phyloP scores from a whole-genome alignment of 148 eudicot species.

The Chenopodium suecicum region DNA sequence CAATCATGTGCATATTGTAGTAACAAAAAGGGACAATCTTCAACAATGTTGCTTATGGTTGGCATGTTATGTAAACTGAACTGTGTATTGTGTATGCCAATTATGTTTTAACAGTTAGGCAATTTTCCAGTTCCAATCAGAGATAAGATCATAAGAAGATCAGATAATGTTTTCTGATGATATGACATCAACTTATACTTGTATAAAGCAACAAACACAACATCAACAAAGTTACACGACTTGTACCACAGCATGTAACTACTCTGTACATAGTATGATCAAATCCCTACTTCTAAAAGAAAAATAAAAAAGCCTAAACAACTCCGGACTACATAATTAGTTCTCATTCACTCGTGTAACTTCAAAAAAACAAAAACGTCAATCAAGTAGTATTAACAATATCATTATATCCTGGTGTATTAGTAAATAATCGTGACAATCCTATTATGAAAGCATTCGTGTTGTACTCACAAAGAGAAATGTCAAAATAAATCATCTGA shows the following conservation, averaged over 20 bases:
- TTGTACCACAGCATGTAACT: background rate
- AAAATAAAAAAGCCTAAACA: background rate
- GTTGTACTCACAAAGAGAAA: too few relatives aligned
- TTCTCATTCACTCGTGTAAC: too few relatives aligned
- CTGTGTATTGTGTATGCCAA: background rate
- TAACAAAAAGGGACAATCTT: conserved; percentile 12
- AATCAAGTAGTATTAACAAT: too few relatives aligned
- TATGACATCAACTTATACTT: background rate
- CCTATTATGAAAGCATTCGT: too few relatives aligned
- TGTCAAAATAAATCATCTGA: too few relatives aligned
- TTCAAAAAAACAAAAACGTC: too few relatives aligned
- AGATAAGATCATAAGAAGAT: background rate
- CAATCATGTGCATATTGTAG: conserved; percentile 8
- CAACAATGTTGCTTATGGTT: conserved; percentile 9
- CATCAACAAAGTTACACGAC: background rate
- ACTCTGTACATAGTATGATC: too few relatives aligned
- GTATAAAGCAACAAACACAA: background rate
- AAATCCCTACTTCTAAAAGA: too few relatives aligned
- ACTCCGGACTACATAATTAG: too few relatives aligned
- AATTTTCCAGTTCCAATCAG: background rate
- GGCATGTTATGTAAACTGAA: background rate
- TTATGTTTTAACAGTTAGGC: background rate
- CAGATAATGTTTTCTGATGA: conserved; percentile 21
- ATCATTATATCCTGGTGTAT: too few relatives aligned
- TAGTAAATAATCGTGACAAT: too few relatives aligned